Base-by-base conservation (phyloP, 208 protist genomes). In the Novymonas esmeraldas region DNA sequence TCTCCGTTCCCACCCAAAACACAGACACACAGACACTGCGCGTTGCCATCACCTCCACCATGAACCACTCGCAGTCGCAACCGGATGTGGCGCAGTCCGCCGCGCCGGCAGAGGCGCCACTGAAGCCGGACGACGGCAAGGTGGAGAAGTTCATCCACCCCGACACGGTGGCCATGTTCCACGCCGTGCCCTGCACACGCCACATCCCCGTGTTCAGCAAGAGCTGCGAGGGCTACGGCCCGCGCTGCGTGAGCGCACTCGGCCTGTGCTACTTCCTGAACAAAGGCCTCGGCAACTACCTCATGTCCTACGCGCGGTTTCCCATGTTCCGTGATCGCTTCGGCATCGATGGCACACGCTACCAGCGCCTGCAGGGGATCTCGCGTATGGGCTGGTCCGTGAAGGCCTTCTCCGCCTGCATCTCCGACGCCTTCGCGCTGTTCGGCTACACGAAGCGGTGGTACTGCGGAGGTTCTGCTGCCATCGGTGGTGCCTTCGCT, bases 361-460 rank as follows among this genome's bases (percentile, higher is more conserved):
- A n/a, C n/a, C n/a, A n/a, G n/a, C n/a, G n/a, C n/a, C n/a, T n/a
- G n/a, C n/a, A n/a, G n/a, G n/a, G n/a, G n/a, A n/a, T n/a, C n/a
- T n/a, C n/a, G n/a, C n/a, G n/a, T n/a, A 76, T 93, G 74, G 87
- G 79, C 10, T 86, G 76, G 73, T 81, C 87, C 3, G 70, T 88
- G 33, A 93, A 90, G 58, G 70, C 82, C 42, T 66, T 88, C 54
- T 71, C 70, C 24, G 86, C 78, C 22, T 62, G 78, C 50, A 36
- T 90, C 20, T 79, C 73, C 36, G 86, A 89, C 51, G 65, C 68
- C 41, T 80, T 89, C 50, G 62, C 78, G 13, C 64, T 89, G 24
- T 75, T 85, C 31, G 77, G 79, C 28, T 92, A 89, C 70, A 79
- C 76, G 28, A 92, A 87, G 81, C 77, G 83, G n/a, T 92, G 80